phyloP scores from a whole-genome alignment of 805 yeast genomes.

The Yarrowia sp. region DNA sequence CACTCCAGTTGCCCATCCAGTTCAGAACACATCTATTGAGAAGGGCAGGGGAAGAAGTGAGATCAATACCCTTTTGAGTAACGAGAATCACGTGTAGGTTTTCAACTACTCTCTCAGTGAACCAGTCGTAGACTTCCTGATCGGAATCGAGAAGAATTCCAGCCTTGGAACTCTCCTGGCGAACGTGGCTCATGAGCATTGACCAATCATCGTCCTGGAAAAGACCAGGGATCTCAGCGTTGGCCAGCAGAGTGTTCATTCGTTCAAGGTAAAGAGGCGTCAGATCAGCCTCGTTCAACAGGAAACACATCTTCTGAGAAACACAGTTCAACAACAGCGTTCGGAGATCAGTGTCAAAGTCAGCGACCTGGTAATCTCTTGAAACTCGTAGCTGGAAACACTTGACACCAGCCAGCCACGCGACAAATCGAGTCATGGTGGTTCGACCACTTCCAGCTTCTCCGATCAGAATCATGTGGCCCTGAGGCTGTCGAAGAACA shows the following conservation, averaged over 20 bases:
- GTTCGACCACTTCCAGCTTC: constrained; percentile 80
- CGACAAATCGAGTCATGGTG: constrained; percentile 76
- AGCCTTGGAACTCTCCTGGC: constrained; percentile 61
- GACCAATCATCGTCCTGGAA: constrained; percentile 76
- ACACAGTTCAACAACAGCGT: constrained; percentile 59
- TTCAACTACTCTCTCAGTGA: constrained; percentile 65
- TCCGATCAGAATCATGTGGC: constrained; percentile 87
- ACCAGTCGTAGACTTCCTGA: constrained; percentile 79
- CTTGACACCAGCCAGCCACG: constrained; percentile 86
- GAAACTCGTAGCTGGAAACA: constrained; percentile 65
- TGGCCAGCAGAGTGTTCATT: constrained; percentile 92
- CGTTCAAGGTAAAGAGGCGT: constrained; percentile 85
- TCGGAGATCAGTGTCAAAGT: constrained; percentile 73
- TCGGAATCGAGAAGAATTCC: constrained; percentile 71
- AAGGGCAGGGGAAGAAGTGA: constrained; percentile 78
- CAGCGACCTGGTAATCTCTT: constrained; percentile 59
- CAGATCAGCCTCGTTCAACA: constrained; percentile 79
- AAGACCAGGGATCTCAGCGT: constrained; percentile 89
- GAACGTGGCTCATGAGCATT: constrained; percentile 60
- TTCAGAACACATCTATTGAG: constrained; percentile 87
- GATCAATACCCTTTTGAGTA: constrained; percentile 41
- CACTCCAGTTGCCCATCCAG: constrained; percentile 89
- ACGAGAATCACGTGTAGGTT: constrained; percentile 81
- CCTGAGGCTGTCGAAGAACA: constrained; percentile 82
- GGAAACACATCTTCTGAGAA: constrained; percentile 63